phyloP scores from a whole-genome alignment of 495 filamentous ascomycete species.

The Mytilinidion resinicola region DNA sequence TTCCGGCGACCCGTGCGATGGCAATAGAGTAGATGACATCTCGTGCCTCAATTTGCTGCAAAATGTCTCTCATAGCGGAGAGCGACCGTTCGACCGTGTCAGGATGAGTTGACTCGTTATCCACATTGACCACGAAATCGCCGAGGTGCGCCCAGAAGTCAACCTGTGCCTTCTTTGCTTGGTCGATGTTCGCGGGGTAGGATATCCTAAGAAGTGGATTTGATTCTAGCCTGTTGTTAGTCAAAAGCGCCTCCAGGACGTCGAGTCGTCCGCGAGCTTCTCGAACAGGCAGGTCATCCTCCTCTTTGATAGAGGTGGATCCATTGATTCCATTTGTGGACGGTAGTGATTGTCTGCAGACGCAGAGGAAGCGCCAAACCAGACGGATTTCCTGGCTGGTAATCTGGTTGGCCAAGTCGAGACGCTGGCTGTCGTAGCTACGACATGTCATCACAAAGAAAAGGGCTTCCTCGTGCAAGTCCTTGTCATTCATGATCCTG shows the following conservation, averaged over 20 bases:
- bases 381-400: constrained; percentile 33
- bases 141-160: constrained; percentile 78
- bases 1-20: constrained; percentile 66
- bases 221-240: constrained; percentile 55
- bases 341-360: constrained; percentile 24
- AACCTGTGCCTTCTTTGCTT: constrained; percentile 49
- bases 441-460: constrained; percentile 54
- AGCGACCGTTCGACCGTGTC: constrained; percentile 61
- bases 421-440: constrained; percentile 40
- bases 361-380: constrained; percentile 35
- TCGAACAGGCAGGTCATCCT: constrained; percentile 38
- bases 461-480: constrained; percentile 19
- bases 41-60: constrained; percentile 78
- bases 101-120: constrained; percentile 52
- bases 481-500: constrained; percentile 50
- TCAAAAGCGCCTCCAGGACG: constrained; percentile 68
- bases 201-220: constrained; percentile 34
- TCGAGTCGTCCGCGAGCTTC: constrained; percentile 61
- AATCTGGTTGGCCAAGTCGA: constrained; percentile 17
- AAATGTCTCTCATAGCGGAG: constrained; percentile 53
- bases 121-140: constrained; percentile 60
- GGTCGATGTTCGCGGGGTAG: constrained; percentile 6
- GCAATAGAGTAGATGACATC: constrained; percentile 88
- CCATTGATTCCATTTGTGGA: constrained; percentile 33
- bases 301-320: constrained; percentile 43